phyloP scores from a whole-genome alignment of 2,329 filamentous ascomycete genomes.

The Periconia macrospinosa region DNA sequence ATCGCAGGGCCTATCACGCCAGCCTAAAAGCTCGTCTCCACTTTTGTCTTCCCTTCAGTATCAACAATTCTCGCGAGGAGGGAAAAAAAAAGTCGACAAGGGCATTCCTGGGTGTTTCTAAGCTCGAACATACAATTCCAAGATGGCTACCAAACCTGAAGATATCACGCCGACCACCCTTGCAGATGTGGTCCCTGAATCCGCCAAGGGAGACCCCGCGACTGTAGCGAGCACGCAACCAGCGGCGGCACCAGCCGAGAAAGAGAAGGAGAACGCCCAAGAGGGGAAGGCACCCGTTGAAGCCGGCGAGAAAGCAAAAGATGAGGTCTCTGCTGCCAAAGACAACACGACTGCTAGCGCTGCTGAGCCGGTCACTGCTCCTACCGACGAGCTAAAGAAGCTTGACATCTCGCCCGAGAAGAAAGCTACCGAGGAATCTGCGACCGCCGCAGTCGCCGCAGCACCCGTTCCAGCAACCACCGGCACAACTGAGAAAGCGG shows the following conservation, averaged over 20 bases:
- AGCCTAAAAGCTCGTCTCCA: background rate
- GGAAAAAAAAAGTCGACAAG: background rate
- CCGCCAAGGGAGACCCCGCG: slow-evolving; percentile 19
- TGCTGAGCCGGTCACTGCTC: slow-evolving; percentile 18
- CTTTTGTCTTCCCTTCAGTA: background rate
- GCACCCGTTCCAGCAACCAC: slow-evolving; percentile 1
- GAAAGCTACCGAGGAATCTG: slow-evolving; percentile 6
- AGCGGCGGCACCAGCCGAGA: slow-evolving; percentile 8
- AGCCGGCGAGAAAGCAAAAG: slow-evolving; percentile 8
- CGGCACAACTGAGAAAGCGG: slow-evolving; percentile 1
- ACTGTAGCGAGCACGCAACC: background rate
- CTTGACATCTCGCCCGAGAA: slow-evolving; percentile 12
- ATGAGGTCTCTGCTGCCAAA: background rate
- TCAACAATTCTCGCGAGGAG: background rate
- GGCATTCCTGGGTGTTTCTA: background rate
- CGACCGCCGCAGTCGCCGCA: slow-evolving; percentile 11
- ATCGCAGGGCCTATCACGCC: background rate
- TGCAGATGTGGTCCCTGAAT: slow-evolving; percentile 12
- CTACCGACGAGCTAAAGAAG: slow-evolving; percentile 19
- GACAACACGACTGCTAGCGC: slow-evolving; percentile 10
- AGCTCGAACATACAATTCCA: background rate
- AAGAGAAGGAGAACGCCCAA: slow-evolving; percentile 5
- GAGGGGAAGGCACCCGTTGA: background rate
- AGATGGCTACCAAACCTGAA: slow-evolving; percentile 23
- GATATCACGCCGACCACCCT: slow-evolving; percentile 12